Evolutionary conservation across 257 asterid genomes (phyloP).

Genomic region (Solanum clarkiae): DNA sequence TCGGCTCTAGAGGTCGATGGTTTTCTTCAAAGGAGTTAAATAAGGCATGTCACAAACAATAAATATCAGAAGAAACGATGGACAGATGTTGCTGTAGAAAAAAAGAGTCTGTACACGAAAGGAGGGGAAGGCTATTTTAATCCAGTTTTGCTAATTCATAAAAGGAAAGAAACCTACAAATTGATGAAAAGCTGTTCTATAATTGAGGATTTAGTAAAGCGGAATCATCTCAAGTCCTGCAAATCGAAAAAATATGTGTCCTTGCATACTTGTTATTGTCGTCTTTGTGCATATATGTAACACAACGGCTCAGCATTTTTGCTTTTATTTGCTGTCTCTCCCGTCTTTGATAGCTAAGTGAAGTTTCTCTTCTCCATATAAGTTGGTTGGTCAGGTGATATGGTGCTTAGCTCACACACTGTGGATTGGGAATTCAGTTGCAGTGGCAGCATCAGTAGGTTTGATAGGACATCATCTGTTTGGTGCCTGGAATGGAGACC

Average conservation of each 20-base stretch:
- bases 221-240: neutral
- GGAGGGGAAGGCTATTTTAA: neutral
- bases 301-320: neutral
- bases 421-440: slow-evolving; percentile 94
- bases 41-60: neutral
- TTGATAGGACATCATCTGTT: slow-evolving; percentile 87
- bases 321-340: neutral
- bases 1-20: neutral
- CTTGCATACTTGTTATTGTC: neutral
- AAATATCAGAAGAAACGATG: neutral
- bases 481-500: slow-evolving; percentile 96
- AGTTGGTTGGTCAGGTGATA: slow-evolving; percentile 95
- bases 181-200: neutral
- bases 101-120: neutral
- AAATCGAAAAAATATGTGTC: neutral
- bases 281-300: neutral
- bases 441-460: slow-evolving; percentile 80
- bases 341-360: neutral
- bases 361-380: neutral
- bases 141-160: neutral
- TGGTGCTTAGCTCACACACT: slow-evolving; percentile 95
- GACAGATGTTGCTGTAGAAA: neutral
- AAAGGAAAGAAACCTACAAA: neutral
- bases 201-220: neutral
- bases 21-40: neutral